phyloP scores from a whole-genome alignment of 768 basidiomycete genomes.

The Suillus occidentalis region DNA sequence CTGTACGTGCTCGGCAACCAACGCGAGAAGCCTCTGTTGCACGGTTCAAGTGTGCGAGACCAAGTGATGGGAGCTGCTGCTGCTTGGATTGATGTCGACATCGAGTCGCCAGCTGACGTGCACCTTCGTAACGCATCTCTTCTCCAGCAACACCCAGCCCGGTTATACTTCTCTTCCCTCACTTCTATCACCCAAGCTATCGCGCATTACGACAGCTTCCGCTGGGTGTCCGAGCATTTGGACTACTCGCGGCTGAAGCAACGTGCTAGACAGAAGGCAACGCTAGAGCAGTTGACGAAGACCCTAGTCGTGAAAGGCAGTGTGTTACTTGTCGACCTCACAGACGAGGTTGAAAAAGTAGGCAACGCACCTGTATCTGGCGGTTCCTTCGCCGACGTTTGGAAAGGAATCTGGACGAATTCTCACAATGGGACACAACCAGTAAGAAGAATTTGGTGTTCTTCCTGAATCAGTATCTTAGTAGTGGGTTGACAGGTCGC shows the following conservation, averaged over 20 bases:
- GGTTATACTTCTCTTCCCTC: constrained; percentile 54
- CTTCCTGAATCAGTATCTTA: not conserved
- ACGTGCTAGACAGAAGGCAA: constrained; percentile 56
- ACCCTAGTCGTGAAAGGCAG: constrained; percentile 51
- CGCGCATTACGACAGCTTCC: constrained; percentile 56
- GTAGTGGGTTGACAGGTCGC: constrained; percentile 43
- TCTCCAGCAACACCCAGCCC: constrained; percentile 50
- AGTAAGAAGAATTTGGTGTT: constrained; percentile 14
- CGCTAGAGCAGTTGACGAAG: constrained; percentile 55
- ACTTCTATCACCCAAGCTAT: constrained; percentile 51
- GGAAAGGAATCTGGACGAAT: constrained; percentile 58
- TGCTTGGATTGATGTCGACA: constrained; percentile 46
- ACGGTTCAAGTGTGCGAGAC: constrained; percentile 11
- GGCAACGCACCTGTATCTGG: constrained; percentile 49
- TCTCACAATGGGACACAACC: constrained; percentile 33
- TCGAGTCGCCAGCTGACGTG: constrained; percentile 55
- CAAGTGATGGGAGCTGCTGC: constrained; percentile 19
- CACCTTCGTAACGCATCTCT: constrained; percentile 60
- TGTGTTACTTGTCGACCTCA: constrained; percentile 51
- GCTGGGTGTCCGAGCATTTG: constrained; percentile 52
- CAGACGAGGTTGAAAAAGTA: constrained; percentile 50
- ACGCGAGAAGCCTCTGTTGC: constrained; percentile 18
- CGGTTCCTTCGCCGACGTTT: constrained; percentile 62
- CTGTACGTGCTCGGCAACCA: constrained; percentile 49
- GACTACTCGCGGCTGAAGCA: constrained; percentile 58